A percentile compares a stretch with the other conserved stretches of the same genome.
These are phyloP conservation scores for Babjeviella inositovora DNA, from an alignment of 805 yeast species.

Conservation along the genomic window DNA sequence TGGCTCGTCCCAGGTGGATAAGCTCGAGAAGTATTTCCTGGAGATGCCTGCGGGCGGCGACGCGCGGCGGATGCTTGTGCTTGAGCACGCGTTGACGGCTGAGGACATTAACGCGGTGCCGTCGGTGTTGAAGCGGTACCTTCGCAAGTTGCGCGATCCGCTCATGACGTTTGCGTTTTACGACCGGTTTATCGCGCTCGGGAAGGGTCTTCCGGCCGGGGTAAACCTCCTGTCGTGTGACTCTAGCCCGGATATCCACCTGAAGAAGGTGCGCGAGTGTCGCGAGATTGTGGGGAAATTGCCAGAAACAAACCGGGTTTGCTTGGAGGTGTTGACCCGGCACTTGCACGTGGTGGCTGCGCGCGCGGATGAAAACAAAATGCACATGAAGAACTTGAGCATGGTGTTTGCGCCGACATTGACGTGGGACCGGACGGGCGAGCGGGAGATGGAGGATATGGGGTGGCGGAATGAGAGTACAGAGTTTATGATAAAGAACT, in stretches of 20 bases:
- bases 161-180: conserved; percentile 59
- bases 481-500: conserved; percentile 48
- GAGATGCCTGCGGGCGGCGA: conserved; percentile 7
- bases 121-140: conserved; percentile 72
- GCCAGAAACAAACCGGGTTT: conserved; percentile 53
- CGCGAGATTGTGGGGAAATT: conserved; percentile 26
- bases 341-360: conserved; percentile 52
- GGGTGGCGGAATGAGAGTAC: conserved; percentile 63
- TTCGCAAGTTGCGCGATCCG: conserved; percentile 76
- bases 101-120: conserved; percentile 82
- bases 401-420: conserved; percentile 93
- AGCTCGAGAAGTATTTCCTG: conserved; percentile 13
- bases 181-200: conserved; percentile 44
- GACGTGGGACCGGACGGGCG: conserved; percentile 64
- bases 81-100: conserved; percentile 15
- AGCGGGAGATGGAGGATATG: conserved; percentile 76
- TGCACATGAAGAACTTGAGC: conserved; percentile 72
- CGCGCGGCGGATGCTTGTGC: conserved; percentile 14
- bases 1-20: conserved; percentile 48
- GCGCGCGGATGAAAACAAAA: conserved; percentile 44
- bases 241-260: conserved; percentile 6
- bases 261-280: conserved; percentile 23
- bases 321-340: conserved; percentile 35
- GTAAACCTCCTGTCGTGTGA: conserved; percentile 7
- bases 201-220: conserved; percentile 11